Conservation (phyloP, 1,284 basidiomycete species). For the Sparassis latifolia region DNA sequence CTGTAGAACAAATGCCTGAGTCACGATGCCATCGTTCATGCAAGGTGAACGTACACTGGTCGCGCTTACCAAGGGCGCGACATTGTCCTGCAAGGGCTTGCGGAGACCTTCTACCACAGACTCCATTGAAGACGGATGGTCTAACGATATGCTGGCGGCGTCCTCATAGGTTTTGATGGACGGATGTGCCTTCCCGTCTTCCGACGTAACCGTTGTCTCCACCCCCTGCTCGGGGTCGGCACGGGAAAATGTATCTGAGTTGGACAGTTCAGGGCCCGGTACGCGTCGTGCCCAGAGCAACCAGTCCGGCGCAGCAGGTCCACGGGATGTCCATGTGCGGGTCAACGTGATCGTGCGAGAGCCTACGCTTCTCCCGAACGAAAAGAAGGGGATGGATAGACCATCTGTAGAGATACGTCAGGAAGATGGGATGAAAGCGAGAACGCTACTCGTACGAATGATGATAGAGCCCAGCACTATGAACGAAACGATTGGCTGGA, state of each 20-base stretch:
- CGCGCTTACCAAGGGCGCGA: too few species aligned
- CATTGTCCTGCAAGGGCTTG: background rate
- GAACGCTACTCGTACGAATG: conserved; percentile 42
- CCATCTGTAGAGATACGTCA: conserved; percentile 49
- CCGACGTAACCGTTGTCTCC: background rate
- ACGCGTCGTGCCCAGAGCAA: conserved; percentile 31
- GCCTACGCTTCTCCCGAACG: conserved; percentile 59
- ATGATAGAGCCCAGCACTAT: conserved; percentile 81
- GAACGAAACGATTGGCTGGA: conserved; percentile 81
- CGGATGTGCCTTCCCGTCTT: too few species aligned
- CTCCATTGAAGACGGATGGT: background rate
- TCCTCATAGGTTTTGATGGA: background rate
- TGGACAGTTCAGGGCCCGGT: conserved; percentile 11
- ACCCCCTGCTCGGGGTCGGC: conserved; percentile 9
- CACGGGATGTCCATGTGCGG: conserved; percentile 23
- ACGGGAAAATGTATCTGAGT: background rate
- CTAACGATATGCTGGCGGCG: background rate
- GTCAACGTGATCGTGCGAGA: conserved; percentile 43
- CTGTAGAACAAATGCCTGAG: too few species aligned
- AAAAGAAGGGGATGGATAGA: conserved; percentile 85
- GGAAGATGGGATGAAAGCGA: background rate
- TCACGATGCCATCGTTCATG: too few species aligned
- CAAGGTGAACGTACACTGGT: too few species aligned
- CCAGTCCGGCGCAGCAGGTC: conserved; percentile 40
- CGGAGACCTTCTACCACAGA: background rate